Evolutionary conservation across 352 stramenopile species (phyloP).

Genomic region (Globisporangium alternatum): DNA sequence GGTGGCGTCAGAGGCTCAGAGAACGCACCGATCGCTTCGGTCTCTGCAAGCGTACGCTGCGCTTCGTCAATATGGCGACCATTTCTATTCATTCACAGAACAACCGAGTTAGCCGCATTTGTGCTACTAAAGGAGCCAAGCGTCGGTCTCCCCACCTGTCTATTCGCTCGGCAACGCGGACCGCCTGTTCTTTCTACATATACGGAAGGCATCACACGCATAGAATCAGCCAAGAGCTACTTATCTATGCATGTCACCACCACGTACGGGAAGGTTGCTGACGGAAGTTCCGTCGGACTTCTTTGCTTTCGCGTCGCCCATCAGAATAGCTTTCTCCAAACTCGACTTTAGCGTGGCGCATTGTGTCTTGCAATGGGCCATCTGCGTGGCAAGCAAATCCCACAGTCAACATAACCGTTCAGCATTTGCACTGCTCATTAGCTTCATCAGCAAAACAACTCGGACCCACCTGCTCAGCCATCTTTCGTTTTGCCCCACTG

Average conservation of each 20-base stretch:
- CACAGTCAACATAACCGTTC: background rate
- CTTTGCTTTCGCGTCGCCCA: constrained; percentile 35
- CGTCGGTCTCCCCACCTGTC: constrained; percentile 30
- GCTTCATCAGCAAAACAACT: background rate
- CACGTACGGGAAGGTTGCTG: constrained; percentile 11
- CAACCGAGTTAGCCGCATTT: background rate
- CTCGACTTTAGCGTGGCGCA: constrained; percentile 41
- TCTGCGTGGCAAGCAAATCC: constrained; percentile 9
- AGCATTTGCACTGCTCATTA: background rate
- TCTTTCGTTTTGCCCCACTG: constrained; percentile 35
- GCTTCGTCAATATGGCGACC: constrained; percentile 69
- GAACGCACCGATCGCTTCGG: constrained; percentile 60
- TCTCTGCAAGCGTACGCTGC: constrained; percentile 68
- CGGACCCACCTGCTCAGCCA: constrained; percentile 32
- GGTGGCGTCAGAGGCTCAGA: background rate
- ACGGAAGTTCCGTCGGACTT: constrained; percentile 10
- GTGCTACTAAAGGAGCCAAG: background rate
- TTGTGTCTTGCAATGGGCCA: constrained; percentile 47
- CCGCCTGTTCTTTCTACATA: constrained; percentile 42
- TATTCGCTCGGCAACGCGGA: constrained; percentile 36
- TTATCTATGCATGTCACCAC: background rate
- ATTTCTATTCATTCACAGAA: constrained; percentile 28
- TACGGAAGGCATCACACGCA: background rate
- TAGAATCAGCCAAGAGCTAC: background rate
- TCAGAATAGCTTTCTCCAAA: constrained; percentile 58